Conservation (phyloP, 2,329 filamentous ascomycete genomes). For the Coniochaeta sp. region DNA sequence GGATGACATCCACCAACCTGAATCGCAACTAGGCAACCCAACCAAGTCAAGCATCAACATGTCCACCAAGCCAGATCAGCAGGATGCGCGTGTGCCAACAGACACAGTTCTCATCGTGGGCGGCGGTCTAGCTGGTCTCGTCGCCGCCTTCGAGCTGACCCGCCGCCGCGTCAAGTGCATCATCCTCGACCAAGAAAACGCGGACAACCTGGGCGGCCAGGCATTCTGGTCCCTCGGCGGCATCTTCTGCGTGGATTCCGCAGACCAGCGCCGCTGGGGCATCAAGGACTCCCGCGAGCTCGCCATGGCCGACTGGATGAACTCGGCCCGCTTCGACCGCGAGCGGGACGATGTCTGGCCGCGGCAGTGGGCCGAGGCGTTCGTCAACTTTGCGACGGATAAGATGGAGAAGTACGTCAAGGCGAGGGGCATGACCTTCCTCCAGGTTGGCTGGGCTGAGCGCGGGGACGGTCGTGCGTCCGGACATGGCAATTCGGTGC, state of each 20-base stretch:
- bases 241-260: conserved; percentile 51
- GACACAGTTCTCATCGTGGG: conserved; percentile 47
- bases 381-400: conserved; percentile 53
- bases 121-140: conserved; percentile 50
- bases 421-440: conserved; percentile 41
- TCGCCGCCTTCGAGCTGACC: conserved; percentile 49
- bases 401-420: conserved; percentile 49
- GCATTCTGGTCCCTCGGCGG: conserved; percentile 59
- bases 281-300: conserved; percentile 50
- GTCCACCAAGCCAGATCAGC: not conserved
- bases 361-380: conserved; percentile 53
- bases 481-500: conserved; percentile 55
- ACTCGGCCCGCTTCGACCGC: conserved; percentile 50
- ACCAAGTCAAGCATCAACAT: not conserved
- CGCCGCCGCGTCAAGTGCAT: conserved; percentile 40
- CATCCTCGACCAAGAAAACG: conserved; percentile 52
- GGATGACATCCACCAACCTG: not conserved
- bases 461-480: conserved; percentile 46
- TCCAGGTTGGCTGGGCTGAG: conserved; percentile 55
- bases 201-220: conserved; percentile 49
- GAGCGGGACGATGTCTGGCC: conserved; percentile 50
- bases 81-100: not conserved
- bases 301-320: conserved; percentile 52
- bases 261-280: conserved; percentile 48
- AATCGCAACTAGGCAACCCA: not conserved